Evolutionary conservation across 2,329 filamentous ascomycete genomes (phyloP).

Genomic region (Pestalotiopsis sp.): DNA sequence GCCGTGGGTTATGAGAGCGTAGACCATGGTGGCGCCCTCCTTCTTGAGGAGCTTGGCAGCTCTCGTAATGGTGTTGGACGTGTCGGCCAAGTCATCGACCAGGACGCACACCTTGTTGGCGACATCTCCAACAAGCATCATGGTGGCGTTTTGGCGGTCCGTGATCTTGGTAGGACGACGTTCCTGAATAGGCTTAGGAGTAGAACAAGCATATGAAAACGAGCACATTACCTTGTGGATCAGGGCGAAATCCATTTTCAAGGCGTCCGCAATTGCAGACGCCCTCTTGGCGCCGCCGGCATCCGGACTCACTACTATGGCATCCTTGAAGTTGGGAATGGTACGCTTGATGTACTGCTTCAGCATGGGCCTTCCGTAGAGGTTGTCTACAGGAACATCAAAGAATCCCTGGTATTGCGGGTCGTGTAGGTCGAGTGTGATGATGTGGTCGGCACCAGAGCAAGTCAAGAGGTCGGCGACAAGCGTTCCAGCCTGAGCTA

Average conservation of each 20-base stretch:
- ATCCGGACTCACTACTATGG: conserved; percentile 94
- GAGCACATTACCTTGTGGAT: conserved; percentile 83
- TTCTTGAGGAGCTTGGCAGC: conserved; percentile 95
- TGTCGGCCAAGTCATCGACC: conserved; percentile 93
- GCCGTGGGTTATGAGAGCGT: conserved; percentile 91
- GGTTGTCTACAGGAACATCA: conserved; percentile 96
- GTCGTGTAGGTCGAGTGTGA: conserved; percentile 96
- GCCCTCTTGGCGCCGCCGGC: conserved; percentile 96
- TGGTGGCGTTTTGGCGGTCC: conserved; percentile 87
- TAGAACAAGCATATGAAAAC: conserved; percentile 28
- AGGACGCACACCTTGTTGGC: conserved; percentile 81
- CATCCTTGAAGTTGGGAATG: conserved; percentile 81
- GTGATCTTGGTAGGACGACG: conserved; percentile 85
- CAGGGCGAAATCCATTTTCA: conserved; percentile 93
- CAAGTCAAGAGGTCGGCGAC: conserved; percentile 94
- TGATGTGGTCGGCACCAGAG: conserved; percentile 93
- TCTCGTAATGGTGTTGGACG: conserved; percentile 94
- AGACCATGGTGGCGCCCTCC: conserved; percentile 87
- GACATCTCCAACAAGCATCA: conserved; percentile 94
- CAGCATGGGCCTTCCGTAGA: conserved; percentile 81
- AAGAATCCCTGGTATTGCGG: conserved; percentile 99
- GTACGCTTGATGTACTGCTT: conserved; percentile 76
- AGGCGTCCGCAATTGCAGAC: conserved; percentile 89
- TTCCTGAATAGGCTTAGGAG: conserved; percentile 61
- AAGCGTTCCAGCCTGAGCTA: conserved; percentile 93